Base-by-base conservation (phyloP, 2,329 filamentous ascomycete species). In the Pyrenophora seminiperda region DNA sequence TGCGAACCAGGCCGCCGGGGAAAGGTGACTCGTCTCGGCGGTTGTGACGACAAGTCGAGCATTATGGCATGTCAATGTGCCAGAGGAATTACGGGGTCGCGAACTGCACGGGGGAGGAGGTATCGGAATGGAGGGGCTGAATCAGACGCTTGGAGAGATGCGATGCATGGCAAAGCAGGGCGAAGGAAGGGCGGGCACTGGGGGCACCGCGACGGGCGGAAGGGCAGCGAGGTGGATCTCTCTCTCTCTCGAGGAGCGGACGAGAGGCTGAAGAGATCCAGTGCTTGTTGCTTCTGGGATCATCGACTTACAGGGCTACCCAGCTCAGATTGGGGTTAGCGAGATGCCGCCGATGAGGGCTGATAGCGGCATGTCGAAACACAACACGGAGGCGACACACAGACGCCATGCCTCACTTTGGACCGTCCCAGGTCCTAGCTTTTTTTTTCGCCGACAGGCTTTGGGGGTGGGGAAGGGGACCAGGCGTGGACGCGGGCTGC, bases 31-130 rank as follows among this genome's bases (percentile, higher is more conserved):
- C 67, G 67, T 68, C 66, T 63, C 65, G 62, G 63, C 62, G 62
- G 64, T 66, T 60, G 68, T 65, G 66, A 65, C 60, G 57, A 65
- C 62, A 62, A 66, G 65, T 65, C 63, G 68, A 61, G 71, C 73
- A 75, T 75, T 70, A 70, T 74, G 72, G 67, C 70, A 69, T 70
- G 55, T 63, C 64, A 58, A 61, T 59, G 61, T 53, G 59, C 57
- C 41, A 37, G 51, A 61, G 53, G 43, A 62, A 64, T 56, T 54
- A 59, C 59, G 61, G 61, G 62, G 43, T 57, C 47, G 56, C 52
- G 50, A 48, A 58, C 49, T 62, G 63, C 55, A 59, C 54, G 61
- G 41, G 52, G 54, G 52, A 40, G 50, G 51, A 56, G 46, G 53
- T 27, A 27, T 27, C 24, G 55, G 50, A 62, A 54, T 44, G 56